Evolutionary conservation across 2,329 filamentous ascomycete genomes (phyloP), one percentile per base, ranked within the genome.

Genomic region (Myotisia sp.): DNA sequence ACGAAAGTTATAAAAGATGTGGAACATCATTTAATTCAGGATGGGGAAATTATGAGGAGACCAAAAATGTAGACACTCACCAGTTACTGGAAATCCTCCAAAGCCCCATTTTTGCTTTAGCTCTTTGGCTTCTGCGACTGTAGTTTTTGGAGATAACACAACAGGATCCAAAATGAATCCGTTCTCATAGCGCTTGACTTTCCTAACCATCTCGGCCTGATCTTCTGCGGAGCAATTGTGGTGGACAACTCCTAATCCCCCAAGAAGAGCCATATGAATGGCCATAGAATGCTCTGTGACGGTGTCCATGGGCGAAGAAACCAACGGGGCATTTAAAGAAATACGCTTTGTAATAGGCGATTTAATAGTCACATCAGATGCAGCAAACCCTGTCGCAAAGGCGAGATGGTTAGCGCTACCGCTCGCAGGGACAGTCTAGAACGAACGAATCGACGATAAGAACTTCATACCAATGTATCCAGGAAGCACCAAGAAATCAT

Each of bases 281-380:
- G 90, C 92, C 92, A 98, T 98, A 59, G 92, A 87, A 65, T 93
- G 82, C 68, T 98, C 90, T 27, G 92, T 98, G 57, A 98, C 90
- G 6, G 90, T 98, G 67, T 98, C 90, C 90, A 98, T 98, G 52
- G 92, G 90, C 24, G 90, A 95, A 29, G 90, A 98, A 45, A 95
- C 74, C 53, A 98, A 86, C 40, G 90, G 90, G 5, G 86, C 92
- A 74, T 94, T 98, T 57, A 98, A 71, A 22, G 82, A 76, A 62
- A 98, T 92, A 53, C 84, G 77, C 74, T 92, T 93, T 48, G 90
- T 98, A 51, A 98, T 71, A 39, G 84, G 84, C 22, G 87, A 84
- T 49, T 95, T 90, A 42, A 98, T 77, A 31, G 65, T 65, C 46
- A 95, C 90, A 44, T 82, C 80, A 33, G 82, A 84, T 51, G 92